phyloP scores from a whole-genome alignment of 306 rosid species.

The Cucurbita pepo region DNA sequence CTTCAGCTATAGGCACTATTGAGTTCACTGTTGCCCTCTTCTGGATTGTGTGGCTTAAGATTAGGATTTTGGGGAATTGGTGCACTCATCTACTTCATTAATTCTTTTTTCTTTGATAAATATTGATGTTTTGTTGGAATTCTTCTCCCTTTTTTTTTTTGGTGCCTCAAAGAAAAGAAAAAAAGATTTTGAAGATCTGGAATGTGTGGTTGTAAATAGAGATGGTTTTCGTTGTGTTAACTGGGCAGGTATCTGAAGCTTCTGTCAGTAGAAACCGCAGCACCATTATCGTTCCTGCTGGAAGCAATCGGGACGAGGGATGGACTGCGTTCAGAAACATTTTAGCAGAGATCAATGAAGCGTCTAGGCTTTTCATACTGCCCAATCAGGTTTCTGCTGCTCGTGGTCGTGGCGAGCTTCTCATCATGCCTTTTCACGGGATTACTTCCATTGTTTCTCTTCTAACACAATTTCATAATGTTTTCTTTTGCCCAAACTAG shows the following conservation, averaged over 20 bases:
- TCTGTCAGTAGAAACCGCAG: constrained; percentile 98
- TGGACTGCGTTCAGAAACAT: constrained; percentile 96
- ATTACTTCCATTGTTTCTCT: constrained; percentile 3
- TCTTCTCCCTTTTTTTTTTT: background rate
- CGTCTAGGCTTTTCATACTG: constrained; percentile 80
- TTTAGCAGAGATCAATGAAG: constrained; percentile 93
- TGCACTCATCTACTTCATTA: background rate
- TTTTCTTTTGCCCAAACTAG: constrained; percentile 23
- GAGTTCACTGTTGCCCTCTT: background rate
- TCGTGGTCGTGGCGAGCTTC: constrained; percentile 6
- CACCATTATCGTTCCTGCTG: constrained; percentile 97
- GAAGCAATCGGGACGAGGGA: constrained; percentile 89
- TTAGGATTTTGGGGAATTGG: background rate
- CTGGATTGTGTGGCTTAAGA: background rate
- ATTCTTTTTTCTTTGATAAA: background rate
- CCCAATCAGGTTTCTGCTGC: constrained; percentile 74
- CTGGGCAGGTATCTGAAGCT: constrained; percentile 82
- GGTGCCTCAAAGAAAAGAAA: background rate
- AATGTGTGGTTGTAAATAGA: too few species aligned
- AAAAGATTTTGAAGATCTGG: background rate
- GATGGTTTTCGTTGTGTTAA: background rate
- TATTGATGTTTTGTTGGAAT: background rate
- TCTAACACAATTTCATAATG: background rate
- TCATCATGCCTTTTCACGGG: background rate
- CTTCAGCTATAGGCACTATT: background rate